phyloP scores from a whole-genome alignment of 805 yeast species.

The Hanseniaspora occidentalis region DNA sequence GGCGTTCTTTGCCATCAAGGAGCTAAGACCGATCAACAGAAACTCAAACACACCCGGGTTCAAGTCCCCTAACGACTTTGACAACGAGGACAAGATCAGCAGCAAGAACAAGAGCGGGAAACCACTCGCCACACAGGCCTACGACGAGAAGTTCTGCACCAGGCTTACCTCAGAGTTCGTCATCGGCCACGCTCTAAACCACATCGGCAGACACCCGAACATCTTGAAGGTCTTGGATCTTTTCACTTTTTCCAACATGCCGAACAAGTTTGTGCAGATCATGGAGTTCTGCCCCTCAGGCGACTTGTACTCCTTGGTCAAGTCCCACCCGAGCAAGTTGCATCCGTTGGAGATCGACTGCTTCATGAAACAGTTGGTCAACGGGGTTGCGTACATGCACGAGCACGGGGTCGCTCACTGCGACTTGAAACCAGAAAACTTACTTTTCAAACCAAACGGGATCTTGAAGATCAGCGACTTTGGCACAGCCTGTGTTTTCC shows the following conservation, averaged over 20 bases:
- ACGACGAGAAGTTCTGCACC: constrained; percentile 84
- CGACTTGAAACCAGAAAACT: constrained; percentile 82
- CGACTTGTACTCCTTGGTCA: constrained; percentile 46
- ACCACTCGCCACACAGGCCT: constrained; percentile 38
- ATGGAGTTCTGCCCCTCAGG: constrained; percentile 93
- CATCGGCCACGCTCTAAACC: constrained; percentile 64
- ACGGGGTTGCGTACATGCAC: constrained; percentile 78
- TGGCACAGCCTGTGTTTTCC: constrained; percentile 84
- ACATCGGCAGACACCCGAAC: constrained; percentile 39
- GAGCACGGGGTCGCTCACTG: constrained; percentile 89
- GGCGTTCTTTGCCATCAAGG: constrained; percentile 80
- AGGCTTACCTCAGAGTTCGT: constrained; percentile 80
- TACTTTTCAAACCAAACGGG: constrained; percentile 56
- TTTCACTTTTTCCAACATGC: constrained; percentile 45
- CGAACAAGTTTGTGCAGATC: constrained; percentile 65
- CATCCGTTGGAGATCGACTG: constrained; percentile 72
- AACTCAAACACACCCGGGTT: neutral
- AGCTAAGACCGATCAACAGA: constrained; percentile 43
- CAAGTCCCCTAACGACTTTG: neutral
- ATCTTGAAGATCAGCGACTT: constrained; percentile 67
- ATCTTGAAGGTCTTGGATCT: constrained; percentile 71
- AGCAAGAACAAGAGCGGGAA: neutral
- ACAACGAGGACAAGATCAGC: neutral
- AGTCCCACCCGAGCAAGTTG: constrained; percentile 10
- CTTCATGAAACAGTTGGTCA: constrained; percentile 72